Evolutionary conservation across 2,329 filamentous ascomycete species (phyloP), one percentile per base, ranked within the genome.

Genomic region (Cordyceps tenuipes): DNA sequence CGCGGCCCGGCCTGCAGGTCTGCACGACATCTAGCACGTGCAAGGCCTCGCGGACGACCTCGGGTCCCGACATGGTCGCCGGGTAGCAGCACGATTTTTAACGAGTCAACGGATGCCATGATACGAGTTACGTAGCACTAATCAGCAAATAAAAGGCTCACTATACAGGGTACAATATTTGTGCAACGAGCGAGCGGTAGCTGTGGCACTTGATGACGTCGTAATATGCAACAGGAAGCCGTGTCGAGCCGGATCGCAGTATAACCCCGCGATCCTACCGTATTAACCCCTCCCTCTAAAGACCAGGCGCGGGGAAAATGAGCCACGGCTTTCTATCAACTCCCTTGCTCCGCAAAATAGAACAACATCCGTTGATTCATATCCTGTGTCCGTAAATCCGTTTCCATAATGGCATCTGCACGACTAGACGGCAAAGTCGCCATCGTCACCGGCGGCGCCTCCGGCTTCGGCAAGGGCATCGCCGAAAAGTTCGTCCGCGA

Each of bases 391-490:
- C 44, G 6, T 23, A 3, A 1, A n/a, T 23, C 10, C 41, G n/a
- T 56, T 19, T 43, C 29, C 44, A 52, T 19, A 49, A 47, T 49
- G 47, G 51, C 51, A 48, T 50, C 44, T 17, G 64, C 66, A 68
- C 72, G 76, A 59, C 70, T 78, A 8, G 62, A 74, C 57, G 72
- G 71, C 53, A 78, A 78, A 60, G 71, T 75, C 4, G 75, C 73
- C 66, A 73, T 79, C 62, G 69, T 77, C 62, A 77, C 73, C 62
- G 82, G 85, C 52, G 84, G 76, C 8, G 84, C 82, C 2, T 82
- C 81, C 12, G 85, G 85, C 2, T 88, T 88, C 64, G 85, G 85
- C 59, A 82, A 79, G 60, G 83, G 79, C 39, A 87, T 87, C 57
- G 80, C 80, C 0, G 73, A 77, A 59, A 81, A 81, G 59, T 87